A percentile compares a stretch with the other conserved stretches of the same genome.
phyloP scores from a whole-genome alignment of 768 basidiomycete species.

The Imleria badia region DNA sequence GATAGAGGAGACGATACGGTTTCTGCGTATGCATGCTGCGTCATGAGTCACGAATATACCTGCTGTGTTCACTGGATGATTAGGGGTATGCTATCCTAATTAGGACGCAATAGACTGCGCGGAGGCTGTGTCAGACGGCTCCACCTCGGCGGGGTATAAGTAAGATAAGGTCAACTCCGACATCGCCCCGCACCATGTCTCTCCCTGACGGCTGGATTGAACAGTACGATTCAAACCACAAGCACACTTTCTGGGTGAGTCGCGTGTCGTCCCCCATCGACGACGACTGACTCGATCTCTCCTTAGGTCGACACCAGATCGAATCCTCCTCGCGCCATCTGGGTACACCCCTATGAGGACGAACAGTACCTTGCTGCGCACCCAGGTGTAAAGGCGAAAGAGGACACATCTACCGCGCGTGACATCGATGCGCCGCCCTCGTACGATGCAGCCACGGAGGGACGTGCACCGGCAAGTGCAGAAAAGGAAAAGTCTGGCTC shows the following conservation, averaged over 20 bases:
- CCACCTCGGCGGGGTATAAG: constrained; percentile 3
- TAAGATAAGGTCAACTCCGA: background rate
- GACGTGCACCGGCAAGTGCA: constrained; percentile 29
- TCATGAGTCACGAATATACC: too few species aligned
- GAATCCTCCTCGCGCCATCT: constrained; percentile 63
- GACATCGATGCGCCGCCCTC: constrained; percentile 24
- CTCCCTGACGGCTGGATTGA: constrained; percentile 60
- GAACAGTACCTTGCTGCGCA: constrained; percentile 58
- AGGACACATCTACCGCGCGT: constrained; percentile 10
- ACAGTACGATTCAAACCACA: constrained; percentile 42
- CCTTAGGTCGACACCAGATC: constrained; percentile 62
- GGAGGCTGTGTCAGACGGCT: constrained; percentile 4
- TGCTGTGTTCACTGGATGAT: background rate
- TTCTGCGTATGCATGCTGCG: constrained; percentile 29
- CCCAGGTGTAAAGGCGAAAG: constrained; percentile 45
- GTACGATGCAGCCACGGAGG: constrained; percentile 26
- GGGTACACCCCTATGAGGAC: constrained; percentile 74
- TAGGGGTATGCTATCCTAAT: background rate
- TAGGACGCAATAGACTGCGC: background rate
- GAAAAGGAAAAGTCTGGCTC: background rate
- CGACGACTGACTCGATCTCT: background rate
- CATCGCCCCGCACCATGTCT: constrained; percentile 21
- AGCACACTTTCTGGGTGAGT: constrained; percentile 51
- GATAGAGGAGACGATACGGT: constrained; percentile 49
- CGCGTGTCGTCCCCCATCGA: too few species aligned